Percentiles rank a stretch among this genome's conserved stretches.
These are phyloP conservation scores for Chamaecrista fasciculata DNA, from an alignment of 306 rosid genomes.

Conservation along the genomic window DNA sequence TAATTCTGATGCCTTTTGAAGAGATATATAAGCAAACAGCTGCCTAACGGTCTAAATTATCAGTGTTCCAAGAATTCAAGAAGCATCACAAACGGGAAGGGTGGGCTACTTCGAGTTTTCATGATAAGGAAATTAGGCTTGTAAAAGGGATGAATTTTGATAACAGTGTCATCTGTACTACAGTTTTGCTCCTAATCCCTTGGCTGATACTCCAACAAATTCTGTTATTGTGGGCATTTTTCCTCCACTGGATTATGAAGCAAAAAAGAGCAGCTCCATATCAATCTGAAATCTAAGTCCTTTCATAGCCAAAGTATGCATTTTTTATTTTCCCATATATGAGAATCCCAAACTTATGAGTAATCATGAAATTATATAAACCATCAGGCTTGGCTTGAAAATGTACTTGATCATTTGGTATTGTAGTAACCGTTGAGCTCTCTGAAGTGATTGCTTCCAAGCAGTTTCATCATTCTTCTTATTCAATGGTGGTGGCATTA, in stretches of 20 bases:
- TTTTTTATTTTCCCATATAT: background rate
- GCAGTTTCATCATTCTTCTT: constrained; percentile 79
- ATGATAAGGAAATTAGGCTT: background rate
- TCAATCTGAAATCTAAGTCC: background rate
- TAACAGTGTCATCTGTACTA: background rate
- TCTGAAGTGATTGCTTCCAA: constrained; percentile 78
- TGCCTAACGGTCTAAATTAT: background rate
- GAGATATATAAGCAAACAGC: constrained; percentile 1
- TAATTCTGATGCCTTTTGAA: background rate
- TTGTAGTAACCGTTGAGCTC: constrained; percentile 69
- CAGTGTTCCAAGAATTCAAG: background rate
- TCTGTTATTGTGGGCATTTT: background rate
- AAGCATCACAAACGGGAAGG: background rate
- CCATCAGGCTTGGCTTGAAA: background rate
- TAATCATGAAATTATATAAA: background rate
- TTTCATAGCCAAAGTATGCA: background rate
- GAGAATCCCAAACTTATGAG: background rate
- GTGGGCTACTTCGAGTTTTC: background rate
- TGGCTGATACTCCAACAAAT: background rate
- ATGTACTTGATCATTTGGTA: constrained; percentile 63
- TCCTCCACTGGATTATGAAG: background rate
- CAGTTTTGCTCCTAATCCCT: background rate
- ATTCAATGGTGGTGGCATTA: constrained; percentile 49
- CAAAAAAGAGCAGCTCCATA: background rate
- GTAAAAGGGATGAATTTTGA: background rate